Conservation (phyloP, 169 alveolate genomes). For the Plasmodium knowlesi region DNA sequence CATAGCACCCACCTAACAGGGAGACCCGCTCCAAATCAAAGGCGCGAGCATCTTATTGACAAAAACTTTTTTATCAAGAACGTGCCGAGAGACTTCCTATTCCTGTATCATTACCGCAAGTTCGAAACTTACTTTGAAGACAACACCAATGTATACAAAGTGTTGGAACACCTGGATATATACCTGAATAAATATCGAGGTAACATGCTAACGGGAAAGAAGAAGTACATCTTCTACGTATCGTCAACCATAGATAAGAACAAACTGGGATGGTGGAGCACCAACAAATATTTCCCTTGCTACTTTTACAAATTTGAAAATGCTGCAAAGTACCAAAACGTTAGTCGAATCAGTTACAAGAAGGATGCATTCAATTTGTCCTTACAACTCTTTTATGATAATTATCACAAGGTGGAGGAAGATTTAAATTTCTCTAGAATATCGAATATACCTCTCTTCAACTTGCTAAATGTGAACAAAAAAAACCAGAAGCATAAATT, state of each 20-base stretch:
- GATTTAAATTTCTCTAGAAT: slow-evolving; percentile 80
- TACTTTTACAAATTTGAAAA: slow-evolving; percentile 74
- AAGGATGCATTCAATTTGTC: slow-evolving; percentile 77
- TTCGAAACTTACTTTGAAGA: slow-evolving; percentile 54
- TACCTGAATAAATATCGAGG: slow-evolving; percentile 54
- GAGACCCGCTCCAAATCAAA: neutral
- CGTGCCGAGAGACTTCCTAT: slow-evolving; percentile 32
- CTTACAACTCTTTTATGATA: slow-evolving; percentile 75
- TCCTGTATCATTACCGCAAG: slow-evolving; percentile 57
- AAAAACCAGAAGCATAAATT: slow-evolving; percentile 77
- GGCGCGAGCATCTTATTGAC: neutral
- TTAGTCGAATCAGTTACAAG: slow-evolving; percentile 25
- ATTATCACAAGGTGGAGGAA: slow-evolving; percentile 76
- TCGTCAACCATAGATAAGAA: slow-evolving; percentile 42
- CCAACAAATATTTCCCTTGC: slow-evolving; percentile 77
- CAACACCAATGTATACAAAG: slow-evolving; percentile 50
- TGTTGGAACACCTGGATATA: slow-evolving; percentile 49
- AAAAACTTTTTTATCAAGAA: slow-evolving; percentile 41
- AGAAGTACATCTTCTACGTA: slow-evolving; percentile 39
- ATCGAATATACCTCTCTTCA: slow-evolving; percentile 78
- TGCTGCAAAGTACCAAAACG: slow-evolving; percentile 72
- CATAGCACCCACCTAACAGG: neutral
- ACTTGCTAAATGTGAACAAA: slow-evolving; percentile 67
- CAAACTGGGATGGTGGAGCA: slow-evolving; percentile 82
- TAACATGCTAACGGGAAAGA: slow-evolving; percentile 33